phyloP scores from a whole-genome alignment of 371 early-diverging fungal species.

The Lichtheimia ramosa region DNA sequence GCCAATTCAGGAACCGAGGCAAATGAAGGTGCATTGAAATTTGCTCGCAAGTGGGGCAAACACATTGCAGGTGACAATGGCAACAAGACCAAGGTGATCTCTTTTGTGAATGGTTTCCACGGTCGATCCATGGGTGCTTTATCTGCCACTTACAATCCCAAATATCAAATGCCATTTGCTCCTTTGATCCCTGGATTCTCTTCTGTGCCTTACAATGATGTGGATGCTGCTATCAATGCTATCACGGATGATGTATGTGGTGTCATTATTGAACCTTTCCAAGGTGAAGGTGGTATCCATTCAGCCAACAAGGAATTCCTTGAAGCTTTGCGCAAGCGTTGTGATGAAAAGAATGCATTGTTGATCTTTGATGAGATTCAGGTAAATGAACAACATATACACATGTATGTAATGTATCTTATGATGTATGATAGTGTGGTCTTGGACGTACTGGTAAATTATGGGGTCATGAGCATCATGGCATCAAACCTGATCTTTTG shows the following conservation, averaged over 20 bases:
- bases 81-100: constrained; percentile 66
- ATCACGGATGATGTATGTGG: constrained; percentile 83
- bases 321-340: constrained; percentile 69
- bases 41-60: constrained; percentile 90
- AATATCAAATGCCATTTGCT: constrained; percentile 90
- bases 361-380: constrained; percentile 97
- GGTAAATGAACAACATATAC: constrained; percentile 27
- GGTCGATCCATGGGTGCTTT: constrained; percentile 94
- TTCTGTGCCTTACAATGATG: constrained; percentile 73
- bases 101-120: constrained; percentile 90
- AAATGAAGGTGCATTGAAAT: constrained; percentile 91
- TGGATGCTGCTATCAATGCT: constrained; percentile 49
- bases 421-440: too few relatives aligned
- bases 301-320: constrained; percentile 73
- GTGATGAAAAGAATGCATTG: constrained; percentile 80
- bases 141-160: constrained; percentile 85
- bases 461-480: constrained; percentile 81
- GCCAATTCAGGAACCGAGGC: constrained; percentile 93
- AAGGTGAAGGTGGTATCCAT: constrained; percentile 94
- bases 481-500: constrained; percentile 85
- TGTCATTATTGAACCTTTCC: constrained; percentile 94
- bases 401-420: too few relatives aligned
- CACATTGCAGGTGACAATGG: constrained; percentile 24
- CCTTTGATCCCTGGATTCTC: constrained; percentile 87
- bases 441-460: constrained; percentile 90